Evolutionary conservation across 2,329 filamentous ascomycete species (phyloP).

Genomic region (Penicillium carneum): DNA sequence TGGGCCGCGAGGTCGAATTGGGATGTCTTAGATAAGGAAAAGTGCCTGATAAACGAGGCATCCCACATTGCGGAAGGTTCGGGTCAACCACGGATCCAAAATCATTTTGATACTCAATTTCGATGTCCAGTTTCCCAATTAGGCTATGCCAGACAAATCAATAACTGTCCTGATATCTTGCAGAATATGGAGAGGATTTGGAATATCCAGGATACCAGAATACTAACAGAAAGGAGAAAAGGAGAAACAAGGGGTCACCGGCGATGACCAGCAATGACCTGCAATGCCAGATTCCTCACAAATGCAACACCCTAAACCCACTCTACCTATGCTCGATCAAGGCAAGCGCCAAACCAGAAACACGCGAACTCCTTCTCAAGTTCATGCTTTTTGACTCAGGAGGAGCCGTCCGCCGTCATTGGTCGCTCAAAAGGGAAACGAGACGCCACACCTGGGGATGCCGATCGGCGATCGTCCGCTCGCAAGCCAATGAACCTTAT

Average conservation of each 20-base stretch:
- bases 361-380: slow-evolving; percentile 9
- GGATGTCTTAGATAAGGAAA: neutral
- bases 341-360: slow-evolving; percentile 15
- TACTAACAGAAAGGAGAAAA: neutral
- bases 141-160: neutral
- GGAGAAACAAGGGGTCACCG: slow-evolving; percentile 13
- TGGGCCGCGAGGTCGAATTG: neutral
- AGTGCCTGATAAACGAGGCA: slow-evolving; percentile 7
- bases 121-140: neutral
- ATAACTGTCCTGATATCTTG: neutral
- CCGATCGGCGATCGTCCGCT: slow-evolving; percentile 14
- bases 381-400: slow-evolving; percentile 8
- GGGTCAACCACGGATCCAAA: slow-evolving; percentile 13
- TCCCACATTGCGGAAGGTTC: neutral
- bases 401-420: slow-evolving; percentile 10
- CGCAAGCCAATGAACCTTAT: slow-evolving; percentile 5
- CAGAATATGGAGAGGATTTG: neutral
- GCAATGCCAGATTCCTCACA: slow-evolving; percentile 18
- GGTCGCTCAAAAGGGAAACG: slow-evolving; percentile 2
- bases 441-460: slow-evolving; percentile 21
- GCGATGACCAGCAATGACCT: slow-evolving; percentile 3
- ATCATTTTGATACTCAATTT: neutral
- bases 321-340: neutral
- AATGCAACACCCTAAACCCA: slow-evolving; percentile 8
- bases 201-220: neutral